Base-by-base conservation (phyloP, 2,329 filamentous ascomycete genomes). In the Botrytis hyacinthi region DNA sequence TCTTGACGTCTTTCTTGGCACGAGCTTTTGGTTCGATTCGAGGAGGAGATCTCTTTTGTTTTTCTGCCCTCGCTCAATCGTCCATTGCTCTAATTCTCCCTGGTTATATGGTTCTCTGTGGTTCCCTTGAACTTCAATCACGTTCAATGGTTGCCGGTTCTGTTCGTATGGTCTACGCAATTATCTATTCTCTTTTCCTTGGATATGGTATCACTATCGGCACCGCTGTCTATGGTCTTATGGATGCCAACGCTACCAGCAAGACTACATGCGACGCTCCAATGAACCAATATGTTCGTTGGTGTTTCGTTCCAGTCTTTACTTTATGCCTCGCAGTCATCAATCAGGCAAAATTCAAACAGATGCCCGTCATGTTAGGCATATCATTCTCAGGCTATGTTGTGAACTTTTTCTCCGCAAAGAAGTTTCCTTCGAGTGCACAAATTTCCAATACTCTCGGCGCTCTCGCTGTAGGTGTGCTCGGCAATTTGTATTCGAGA, bases 301-400 rank as follows among this genome's bases (percentile, higher is more conserved):
- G 95, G 82, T 83, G 91, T 44, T 94, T 94, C 79, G 93, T 95
- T 0, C 88, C 92, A 0, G 81, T 87, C 10, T 97, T 95, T 81
- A 89, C 93, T 14, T 80, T 93, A 42, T 93, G 91, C 78, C 86
- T 95, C 57, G 89, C 91, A 66, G 84, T 94, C 73, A 89, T 95
- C 80, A 95, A 95, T 80, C 92, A 95, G 78, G 93, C 92, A 57
- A 94, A 93, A 81, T 94, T 90, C 88, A 92, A 90, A 77, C 93
- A 96, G 80, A 89, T 91, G 77, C 93, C 93, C 0, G 85, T 92
- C 70, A 95, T 95, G 92, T 83, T 93, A 3, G 57, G 90, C 65
- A 93, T 96, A 72, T 89, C 92, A 1, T 88, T 92, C 73, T 86
- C 88, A 0, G 93, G 93, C 4, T 95, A 94, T 80, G 82, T 93